These are phyloP conservation scores for Lactarius quietus DNA, from an alignment of 768 basidiomycete species.

Conservation along the genomic window DNA sequence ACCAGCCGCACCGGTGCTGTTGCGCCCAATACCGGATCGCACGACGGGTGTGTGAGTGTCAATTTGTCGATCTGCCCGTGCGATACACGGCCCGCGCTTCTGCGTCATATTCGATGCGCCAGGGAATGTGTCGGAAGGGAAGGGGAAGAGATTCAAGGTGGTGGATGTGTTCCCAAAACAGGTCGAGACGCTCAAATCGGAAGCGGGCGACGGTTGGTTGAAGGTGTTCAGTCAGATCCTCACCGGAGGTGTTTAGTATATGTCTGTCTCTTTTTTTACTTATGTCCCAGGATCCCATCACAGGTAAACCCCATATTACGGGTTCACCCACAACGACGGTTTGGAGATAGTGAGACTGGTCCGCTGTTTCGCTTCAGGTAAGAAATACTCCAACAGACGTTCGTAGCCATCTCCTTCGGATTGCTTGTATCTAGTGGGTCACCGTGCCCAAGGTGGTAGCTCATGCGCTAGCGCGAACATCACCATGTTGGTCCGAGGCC, in stretches of 20 bases:
- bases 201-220: too few relatives aligned
- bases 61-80: slow-evolving; percentile 38
- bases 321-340: too few relatives aligned
- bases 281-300: neutral
- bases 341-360: too few relatives aligned
- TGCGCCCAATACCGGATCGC: slow-evolving; percentile 28
- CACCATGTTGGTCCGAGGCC: too few relatives aligned
- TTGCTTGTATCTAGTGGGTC: too few relatives aligned
- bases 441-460: too few relatives aligned
- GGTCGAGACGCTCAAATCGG: slow-evolving; percentile 85
- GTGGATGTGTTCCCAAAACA: slow-evolving; percentile 70
- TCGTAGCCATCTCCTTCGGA: too few relatives aligned
- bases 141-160: slow-evolving; percentile 41
- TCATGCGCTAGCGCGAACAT: too few relatives aligned
- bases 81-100: slow-evolving; percentile 51
- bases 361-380: too few relatives aligned
- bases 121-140: slow-evolving; percentile 28
- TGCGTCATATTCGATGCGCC: slow-evolving; percentile 62
- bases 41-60: slow-evolving; percentile 18
- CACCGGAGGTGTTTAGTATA: too few relatives aligned
- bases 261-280: neutral
- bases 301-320: too few relatives aligned
- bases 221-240: slow-evolving; percentile 80
- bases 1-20: slow-evolving; percentile 16
- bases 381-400: too few relatives aligned